Percentiles rank a stretch among this genome's conserved stretches.
These are phyloP conservation scores for Porodaedalea pini DNA, from an alignment of 1,284 basidiomycete genomes.

Conservation along the genomic window DNA sequence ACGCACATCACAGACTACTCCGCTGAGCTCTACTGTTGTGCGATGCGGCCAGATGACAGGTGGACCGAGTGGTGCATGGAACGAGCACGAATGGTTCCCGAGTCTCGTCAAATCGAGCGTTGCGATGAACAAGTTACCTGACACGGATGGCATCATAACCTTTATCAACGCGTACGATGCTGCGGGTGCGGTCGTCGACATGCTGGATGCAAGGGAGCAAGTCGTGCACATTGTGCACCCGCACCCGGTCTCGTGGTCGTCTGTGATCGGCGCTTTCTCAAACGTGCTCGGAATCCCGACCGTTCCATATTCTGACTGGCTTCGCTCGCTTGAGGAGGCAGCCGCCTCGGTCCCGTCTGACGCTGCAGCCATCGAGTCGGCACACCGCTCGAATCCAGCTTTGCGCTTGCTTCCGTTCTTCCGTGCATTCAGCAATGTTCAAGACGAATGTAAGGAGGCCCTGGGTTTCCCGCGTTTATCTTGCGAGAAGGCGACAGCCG, in stretches of 20 bases:
- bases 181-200: too few species aligned
- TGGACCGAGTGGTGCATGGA: too few species aligned
- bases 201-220: constrained; percentile 9
- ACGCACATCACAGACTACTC: constrained; percentile 24
- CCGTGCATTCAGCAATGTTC: not conserved
- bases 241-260: not conserved
- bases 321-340: not conserved
- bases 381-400: constrained; percentile 4
- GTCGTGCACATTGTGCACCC: constrained; percentile 30
- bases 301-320: constrained; percentile 9
- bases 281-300: not conserved
- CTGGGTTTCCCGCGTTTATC: not conserved
- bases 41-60: constrained; percentile 20
- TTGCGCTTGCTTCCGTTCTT: constrained; percentile 16
- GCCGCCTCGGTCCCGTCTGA: not conserved
- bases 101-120: constrained; percentile 16
- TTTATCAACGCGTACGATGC: not conserved
- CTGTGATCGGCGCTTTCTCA: not conserved
- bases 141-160: constrained; percentile 22
- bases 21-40: constrained; percentile 20
- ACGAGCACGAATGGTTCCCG: constrained; percentile 21
- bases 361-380: not conserved
- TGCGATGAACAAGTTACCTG: constrained; percentile 12
- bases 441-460: not conserved
- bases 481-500: not conserved